Percentiles rank a stretch among this genome's conserved stretches.
Evolutionary conservation across 768 basidiomycete genomes (phyloP).

Genomic region (Mycena rebaudengoi): DNA sequence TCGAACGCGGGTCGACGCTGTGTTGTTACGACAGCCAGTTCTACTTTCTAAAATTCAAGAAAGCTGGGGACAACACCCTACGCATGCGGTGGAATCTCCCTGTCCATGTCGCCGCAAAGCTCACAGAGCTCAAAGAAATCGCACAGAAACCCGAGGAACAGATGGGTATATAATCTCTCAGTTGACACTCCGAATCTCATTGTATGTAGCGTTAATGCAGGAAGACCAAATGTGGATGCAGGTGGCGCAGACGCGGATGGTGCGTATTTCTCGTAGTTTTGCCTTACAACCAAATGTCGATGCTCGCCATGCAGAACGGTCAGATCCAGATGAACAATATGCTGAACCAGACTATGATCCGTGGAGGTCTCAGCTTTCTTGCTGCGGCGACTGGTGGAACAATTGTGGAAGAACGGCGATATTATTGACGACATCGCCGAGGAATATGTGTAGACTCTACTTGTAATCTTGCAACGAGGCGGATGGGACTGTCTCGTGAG

Average conservation of each 20-base stretch:
- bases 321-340: no score
- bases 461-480: no score
- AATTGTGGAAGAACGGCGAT: no score
- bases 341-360: no score
- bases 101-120: background rate
- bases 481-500: no score
- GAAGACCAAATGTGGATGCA: slow-evolving; percentile 8
- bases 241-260: slow-evolving; percentile 1
- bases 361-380: no score
- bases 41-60: slow-evolving; percentile 19
- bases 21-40: slow-evolving; percentile 17
- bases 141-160: slow-evolving; percentile 10
- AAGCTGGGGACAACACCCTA: background rate
- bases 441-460: no score
- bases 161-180: background rate
- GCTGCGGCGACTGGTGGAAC: no score
- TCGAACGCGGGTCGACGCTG: slow-evolving; percentile 19
- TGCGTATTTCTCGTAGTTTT: no score
- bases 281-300: no score
- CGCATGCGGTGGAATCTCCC: slow-evolving; percentile 22
- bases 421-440: no score
- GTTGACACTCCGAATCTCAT: background rate
- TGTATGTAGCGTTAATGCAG: background rate
- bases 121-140: background rate
- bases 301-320: no score